Base-by-base conservation (phyloP, 345 rosid genomes). In the Ailanthus altissimus region DNA sequence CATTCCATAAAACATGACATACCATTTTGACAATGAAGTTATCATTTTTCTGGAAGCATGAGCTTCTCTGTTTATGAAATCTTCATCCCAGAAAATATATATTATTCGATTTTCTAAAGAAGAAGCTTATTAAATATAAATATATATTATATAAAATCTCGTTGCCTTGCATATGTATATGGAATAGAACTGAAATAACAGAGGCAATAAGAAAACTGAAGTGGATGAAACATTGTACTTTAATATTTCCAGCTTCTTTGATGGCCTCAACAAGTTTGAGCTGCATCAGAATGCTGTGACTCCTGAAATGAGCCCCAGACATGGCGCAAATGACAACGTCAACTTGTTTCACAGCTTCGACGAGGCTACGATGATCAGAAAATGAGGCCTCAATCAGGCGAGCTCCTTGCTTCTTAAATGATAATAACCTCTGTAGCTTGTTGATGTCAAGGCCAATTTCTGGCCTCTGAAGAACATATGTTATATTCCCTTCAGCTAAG, bases 231-330 rank as follows among this genome's bases (percentile, higher is more conserved):
- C 3, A 6, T 28, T 2, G 20, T 74, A 90, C 94, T 92, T 89
- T 86, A 26, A 90, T 77, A 12, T 90, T 90, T 60, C 92, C 92
- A 0, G 94, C 94, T 72, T 86, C 85, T 68, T 86, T 89, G 80
- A 90, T 90, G 79, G 94, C 94, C 2, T 87, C 84, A 5, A 87
- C 92, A n/a, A 90, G 87, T 73, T 83, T 81, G 75, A 90, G 87
- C 86, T 90, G 94, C 81, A 86, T 20, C 59, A 86, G 10, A 58
- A 90, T 42, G 77, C 83, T 90, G 75, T 89, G 92, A 65, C 80
- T 77, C 70, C 89, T 77, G 25, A 89, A 90, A 51, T 86, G 91
- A 36, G 84, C 92, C 0, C 92, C 94, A 0, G 94, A 90, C 79
- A 90, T 79, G 83, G 92, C 76, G 69, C 84, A 86, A 38, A 90